A percentile compares a stretch with the other conserved stretches of the same genome.
phyloP scores from a whole-genome alignment of 345 rosid genomes.

The Melaleuca quinquenervia region DNA sequence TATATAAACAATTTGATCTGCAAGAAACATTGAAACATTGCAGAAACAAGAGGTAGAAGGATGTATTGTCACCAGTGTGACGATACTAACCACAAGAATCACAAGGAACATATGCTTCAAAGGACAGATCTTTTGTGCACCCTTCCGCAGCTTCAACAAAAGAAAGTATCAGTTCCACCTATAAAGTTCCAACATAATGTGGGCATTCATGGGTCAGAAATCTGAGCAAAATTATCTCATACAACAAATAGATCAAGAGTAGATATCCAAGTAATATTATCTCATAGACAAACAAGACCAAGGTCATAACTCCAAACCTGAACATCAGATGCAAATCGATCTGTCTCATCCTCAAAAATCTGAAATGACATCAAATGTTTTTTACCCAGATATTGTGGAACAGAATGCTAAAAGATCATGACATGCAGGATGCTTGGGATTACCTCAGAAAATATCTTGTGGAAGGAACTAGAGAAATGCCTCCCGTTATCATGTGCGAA shows the following conservation, averaged over 20 bases:
- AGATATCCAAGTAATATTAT: not conserved
- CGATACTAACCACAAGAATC: constrained; percentile 63
- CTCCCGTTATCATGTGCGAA: constrained; percentile 38
- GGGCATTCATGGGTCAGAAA: not conserved
- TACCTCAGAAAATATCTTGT: constrained; percentile 85
- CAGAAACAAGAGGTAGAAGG: not conserved
- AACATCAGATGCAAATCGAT: constrained; percentile 47
- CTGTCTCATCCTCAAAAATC: constrained; percentile 61
- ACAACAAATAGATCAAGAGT: not conserved
- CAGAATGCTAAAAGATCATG: not conserved
- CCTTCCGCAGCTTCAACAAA: constrained; percentile 81
- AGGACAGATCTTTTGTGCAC: constrained; percentile 64
- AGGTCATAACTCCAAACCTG: constrained; percentile 35
- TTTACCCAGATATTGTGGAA: not conserved
- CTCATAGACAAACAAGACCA: not conserved
- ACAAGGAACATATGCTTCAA: constrained; percentile 72
- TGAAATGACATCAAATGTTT: constrained; percentile 15
- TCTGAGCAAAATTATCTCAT: not conserved
- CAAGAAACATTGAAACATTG: not conserved
- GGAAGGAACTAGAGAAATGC: constrained; percentile 84
- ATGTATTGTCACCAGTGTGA: not conserved
- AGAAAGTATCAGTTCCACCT: constrained; percentile 71
- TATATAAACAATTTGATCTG: not conserved
- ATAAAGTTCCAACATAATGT: not conserved
- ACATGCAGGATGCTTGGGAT: not conserved